These are phyloP conservation scores for Salix suchowensis DNA, from an alignment of 345 rosid species.

Conservation along the genomic window DNA sequence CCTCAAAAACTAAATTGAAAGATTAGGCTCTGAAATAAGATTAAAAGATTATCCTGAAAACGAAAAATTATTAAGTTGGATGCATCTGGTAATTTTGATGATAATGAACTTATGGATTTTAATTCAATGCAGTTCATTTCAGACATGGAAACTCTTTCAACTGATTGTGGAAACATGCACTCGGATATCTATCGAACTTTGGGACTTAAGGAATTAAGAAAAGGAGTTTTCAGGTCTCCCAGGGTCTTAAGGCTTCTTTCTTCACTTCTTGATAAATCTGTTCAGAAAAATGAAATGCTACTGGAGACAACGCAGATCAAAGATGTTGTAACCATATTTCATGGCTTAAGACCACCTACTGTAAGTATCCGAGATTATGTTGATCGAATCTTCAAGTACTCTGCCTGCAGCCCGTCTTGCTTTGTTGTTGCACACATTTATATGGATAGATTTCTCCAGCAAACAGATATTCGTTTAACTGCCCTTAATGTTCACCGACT, in stretches of 20 bases:
- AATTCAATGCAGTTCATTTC: slow-evolving; percentile 18
- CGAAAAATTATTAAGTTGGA: neutral
- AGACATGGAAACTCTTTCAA: slow-evolving; percentile 47
- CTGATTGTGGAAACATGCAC: slow-evolving; percentile 28
- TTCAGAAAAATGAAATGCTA: slow-evolving; percentile 41
- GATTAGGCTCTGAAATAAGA: neutral
- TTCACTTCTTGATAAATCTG: slow-evolving; percentile 56
- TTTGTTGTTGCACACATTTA: slow-evolving; percentile 72
- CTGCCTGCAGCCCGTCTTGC: slow-evolving; percentile 89
- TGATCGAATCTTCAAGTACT: slow-evolving; percentile 79
- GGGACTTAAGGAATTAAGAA: slow-evolving; percentile 53
- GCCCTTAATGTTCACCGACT: slow-evolving; percentile 82
- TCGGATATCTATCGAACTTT: slow-evolving; percentile 43
- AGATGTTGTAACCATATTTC: slow-evolving; percentile 48
- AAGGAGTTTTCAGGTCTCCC: slow-evolving; percentile 41
- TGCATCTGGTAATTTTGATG: neutral
- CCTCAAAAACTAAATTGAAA: neutral
- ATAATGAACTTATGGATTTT: slow-evolving; percentile 11
- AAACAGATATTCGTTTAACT: slow-evolving; percentile 47
- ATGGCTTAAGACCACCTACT: slow-evolving; percentile 57
- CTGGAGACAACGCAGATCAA: slow-evolving; percentile 25
- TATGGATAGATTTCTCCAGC: slow-evolving; percentile 52
- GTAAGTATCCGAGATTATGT: slow-evolving; percentile 62
- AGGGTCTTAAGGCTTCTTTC: slow-evolving; percentile 52
- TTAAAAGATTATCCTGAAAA: neutral